phyloP scores from a whole-genome alignment of 345 rosid genomes.

The Abelmoschus esculentus region DNA sequence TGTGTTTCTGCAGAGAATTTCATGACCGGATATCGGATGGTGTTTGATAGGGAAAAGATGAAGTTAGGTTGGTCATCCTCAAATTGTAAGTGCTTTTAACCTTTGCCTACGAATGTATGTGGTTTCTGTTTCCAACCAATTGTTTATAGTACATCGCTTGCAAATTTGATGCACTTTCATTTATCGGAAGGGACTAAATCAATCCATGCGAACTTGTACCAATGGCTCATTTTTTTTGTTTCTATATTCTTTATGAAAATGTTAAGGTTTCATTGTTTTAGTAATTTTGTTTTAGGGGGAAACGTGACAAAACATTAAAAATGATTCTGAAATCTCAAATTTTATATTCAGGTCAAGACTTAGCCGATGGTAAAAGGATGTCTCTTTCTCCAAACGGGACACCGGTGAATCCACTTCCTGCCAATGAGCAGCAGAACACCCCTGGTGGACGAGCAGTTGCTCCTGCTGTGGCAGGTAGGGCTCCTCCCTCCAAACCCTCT shows the following conservation, averaged over 20 bases:
- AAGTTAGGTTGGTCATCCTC: constrained; percentile 82
- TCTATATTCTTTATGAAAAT: neutral
- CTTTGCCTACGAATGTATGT: neutral
- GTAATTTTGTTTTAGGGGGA: neutral
- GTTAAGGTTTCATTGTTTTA: neutral
- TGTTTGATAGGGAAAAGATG: constrained; percentile 76
- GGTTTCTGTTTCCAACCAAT: too few relatives aligned
- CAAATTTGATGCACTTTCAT: neutral
- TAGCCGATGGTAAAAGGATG: constrained; percentile 26
- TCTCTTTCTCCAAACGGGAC: constrained; percentile 41
- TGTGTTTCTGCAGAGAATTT: constrained; percentile 59
- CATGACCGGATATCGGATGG: constrained; percentile 68
- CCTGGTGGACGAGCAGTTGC: constrained; percentile 52
- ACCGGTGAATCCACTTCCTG: constrained; percentile 49
- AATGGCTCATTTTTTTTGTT: neutral
- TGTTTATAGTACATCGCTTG: too few relatives aligned
- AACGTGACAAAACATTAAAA: neutral
- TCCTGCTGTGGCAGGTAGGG: constrained; percentile 80
- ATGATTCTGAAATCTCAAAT: neutral
- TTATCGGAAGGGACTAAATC: too few relatives aligned
- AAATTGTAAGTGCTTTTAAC: constrained; percentile 44
- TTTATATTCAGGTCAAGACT: constrained; percentile 49
- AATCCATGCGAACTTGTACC: neutral
- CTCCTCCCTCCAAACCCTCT: constrained; percentile 59
- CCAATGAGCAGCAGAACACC: constrained; percentile 57